Percentiles rank a stretch among this genome's conserved stretches.
These are phyloP conservation scores for Teunomyces cretensis DNA, from an alignment of 805 yeast genomes.

Conservation along the genomic window DNA sequence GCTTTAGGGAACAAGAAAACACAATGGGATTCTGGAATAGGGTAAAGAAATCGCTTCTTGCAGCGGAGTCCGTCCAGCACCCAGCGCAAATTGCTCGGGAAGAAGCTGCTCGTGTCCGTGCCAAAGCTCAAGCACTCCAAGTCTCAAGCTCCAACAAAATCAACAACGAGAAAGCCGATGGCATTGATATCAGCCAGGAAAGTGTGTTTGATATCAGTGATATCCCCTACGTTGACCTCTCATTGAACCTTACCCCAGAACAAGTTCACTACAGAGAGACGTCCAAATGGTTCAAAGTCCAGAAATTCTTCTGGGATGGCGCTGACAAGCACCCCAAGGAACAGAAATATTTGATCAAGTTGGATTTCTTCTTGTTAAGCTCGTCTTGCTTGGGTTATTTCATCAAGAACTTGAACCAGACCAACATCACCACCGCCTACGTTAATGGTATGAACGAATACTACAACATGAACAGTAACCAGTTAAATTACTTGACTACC, in stretches of 20 bases:
- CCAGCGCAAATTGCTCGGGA: neutral
- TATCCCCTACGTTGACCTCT: constrained; percentile 23
- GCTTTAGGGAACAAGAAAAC: neutral
- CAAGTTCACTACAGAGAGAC: constrained; percentile 19
- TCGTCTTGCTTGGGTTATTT: constrained; percentile 52
- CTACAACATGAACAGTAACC: constrained; percentile 39
- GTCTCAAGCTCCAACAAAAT: neutral
- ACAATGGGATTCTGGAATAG: neutral
- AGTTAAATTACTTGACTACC: constrained; percentile 45
- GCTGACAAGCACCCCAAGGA: constrained; percentile 38
- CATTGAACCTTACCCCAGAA: constrained; percentile 16
- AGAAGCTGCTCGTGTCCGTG: neutral
- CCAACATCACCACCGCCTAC: constrained; percentile 45
- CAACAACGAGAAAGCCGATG: neutral
- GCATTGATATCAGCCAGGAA: neutral
- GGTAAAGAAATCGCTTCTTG: neutral
- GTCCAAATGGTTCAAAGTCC: constrained; percentile 21
- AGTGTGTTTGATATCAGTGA: neutral
- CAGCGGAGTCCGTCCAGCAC: neutral
- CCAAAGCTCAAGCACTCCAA: neutral
- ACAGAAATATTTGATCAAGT: constrained; percentile 30
- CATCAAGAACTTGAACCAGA: constrained; percentile 43
- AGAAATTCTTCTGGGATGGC: constrained; percentile 36
- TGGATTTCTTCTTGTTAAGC: constrained; percentile 31
- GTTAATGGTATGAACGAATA: constrained; percentile 48